Base-by-base conservation (phyloP, 805 yeast genomes). In the Metschnikowia kunwiensis region DNA sequence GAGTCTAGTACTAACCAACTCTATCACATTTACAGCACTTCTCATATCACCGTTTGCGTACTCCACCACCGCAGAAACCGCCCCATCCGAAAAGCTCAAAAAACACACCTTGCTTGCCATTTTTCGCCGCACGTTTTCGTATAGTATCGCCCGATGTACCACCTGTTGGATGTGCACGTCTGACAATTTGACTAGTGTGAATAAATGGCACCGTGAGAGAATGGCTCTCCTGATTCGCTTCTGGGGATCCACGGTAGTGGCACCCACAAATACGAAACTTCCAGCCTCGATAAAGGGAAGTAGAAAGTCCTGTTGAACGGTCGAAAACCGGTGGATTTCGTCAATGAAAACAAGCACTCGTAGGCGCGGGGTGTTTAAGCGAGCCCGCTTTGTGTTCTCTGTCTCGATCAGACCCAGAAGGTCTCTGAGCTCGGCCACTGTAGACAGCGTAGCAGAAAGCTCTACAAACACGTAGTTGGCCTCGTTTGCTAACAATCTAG, bases 301-400 rank as follows among this genome's bases (percentile, higher is more conserved):
- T 30, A 94, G 75, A 30, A 80, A 74, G 58, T 93, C 97, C 57
- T 93, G 98, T 53, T 93, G 98, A 0, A 79, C 68, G 42, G 83
- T 82, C 47, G 80, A 80, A 56, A 87, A 88, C 21, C 98, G 63
- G 55, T 93, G 98, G 24, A 93, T 83, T 55, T 93, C 98, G 61
- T 93, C 98, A 34, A 89, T 77, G 53, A 93, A 93, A 9, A 93
- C 65, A 7, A 86, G 79, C 11, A 53, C 55, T 1, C 49, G 43
- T 12, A 36, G 25, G 18, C 43, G 22, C 32, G 47, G 13, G 33
- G 41, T 14, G 7, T 32, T 16, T 37, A 42, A 7, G 34, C 44
- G 20, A 7, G 8, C 69, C 61, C 36, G 80, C 67, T 46, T 73
- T 47, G 33, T 53, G 59, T 65, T 71, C 44, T 52, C 78, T 65